Evolutionary conservation across 192 early-diverging fungal species (phyloP), one percentile per base, ranked within the genome.

Genomic region (Linnemannia hyalina): DNA sequence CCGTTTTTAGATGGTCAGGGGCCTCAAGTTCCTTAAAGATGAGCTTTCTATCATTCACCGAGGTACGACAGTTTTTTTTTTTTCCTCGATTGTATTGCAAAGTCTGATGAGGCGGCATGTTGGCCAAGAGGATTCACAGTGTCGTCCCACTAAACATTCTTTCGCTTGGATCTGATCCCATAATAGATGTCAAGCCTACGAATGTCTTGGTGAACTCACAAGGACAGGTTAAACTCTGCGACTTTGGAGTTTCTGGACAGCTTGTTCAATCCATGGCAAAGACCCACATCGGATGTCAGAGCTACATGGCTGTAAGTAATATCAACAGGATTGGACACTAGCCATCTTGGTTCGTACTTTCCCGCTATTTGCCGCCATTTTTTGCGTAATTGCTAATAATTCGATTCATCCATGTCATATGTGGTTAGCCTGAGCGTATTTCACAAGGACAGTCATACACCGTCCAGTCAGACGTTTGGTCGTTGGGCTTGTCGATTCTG

Each of bases 181-280:
- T 35, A 69, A 16, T 81, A 93, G 97, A 99, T 92, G 94, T 99
- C 81, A 99, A 99, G 86, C 98, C 98, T 7, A 97, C 97, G 49
- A 99, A 99, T 85, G 93, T 99, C 11, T 88, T 99, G 47, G 93
- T 97, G 40, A 98, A 98, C 88, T 86, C 88, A 29, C 83, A 91
- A 76, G 98, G 98, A 75, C 93, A 98, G 75, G 95, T 99, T 47
- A 99, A 98, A 89, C 89, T 99, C 41, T 97, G 96, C 89, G 98
- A 99, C 87, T 99, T 99, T 91, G 98, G 98, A 70, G 97, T 99
- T 0, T 97, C 96, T 23, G 97, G 97, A 41, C 94, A 98, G 85
- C 89, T 98, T 36, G 93, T 92, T 49, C 93, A 96, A 82, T 98
- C 96, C 18, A 88, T 97, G 85, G 98, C 97, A 52, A 97, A 96